Percentiles rank a stretch among this genome's conserved stretches.
Conservation (phyloP, 495 filamentous ascomycete genomes). For the Xylaria curta region DNA sequence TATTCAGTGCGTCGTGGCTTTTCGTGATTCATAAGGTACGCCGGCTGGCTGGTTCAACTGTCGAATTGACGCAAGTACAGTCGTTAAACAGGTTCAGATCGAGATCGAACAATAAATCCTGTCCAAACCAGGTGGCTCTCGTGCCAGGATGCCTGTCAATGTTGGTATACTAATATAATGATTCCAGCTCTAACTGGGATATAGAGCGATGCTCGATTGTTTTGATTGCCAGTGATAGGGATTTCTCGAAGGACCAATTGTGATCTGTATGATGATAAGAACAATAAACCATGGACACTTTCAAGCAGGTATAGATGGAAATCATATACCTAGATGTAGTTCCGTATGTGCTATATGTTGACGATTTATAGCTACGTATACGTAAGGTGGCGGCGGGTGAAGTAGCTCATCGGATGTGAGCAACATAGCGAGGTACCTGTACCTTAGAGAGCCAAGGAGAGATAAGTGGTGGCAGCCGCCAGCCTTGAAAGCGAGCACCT, state of each 20-base stretch:
- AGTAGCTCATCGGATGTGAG: background rate
- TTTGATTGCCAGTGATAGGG: background rate
- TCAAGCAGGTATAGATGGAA: background rate
- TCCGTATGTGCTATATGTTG: background rate
- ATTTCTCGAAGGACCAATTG: background rate
- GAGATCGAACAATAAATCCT: background rate
- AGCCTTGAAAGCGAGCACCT: background rate
- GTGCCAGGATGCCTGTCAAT: background rate
- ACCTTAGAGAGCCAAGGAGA: conserved; percentile 4
- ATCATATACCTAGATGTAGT: too few relatives aligned
- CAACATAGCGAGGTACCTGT: conserved; percentile 17
- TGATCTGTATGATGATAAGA: background rate
- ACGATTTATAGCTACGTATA: background rate
- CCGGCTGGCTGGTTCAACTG: too few relatives aligned
- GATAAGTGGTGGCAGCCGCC: conserved; percentile 4
- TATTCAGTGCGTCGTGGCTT: too few relatives aligned
- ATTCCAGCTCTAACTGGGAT: background rate
- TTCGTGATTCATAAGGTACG: too few relatives aligned
- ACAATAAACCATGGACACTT: background rate
- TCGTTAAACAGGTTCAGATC: too few relatives aligned
- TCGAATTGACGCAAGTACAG: too few relatives aligned
- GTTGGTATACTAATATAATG: background rate
- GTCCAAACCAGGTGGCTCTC: background rate
- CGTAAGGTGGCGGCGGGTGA: background rate
- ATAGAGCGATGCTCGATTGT: background rate